Evolutionary conservation across 2,329 filamentous ascomycete species (phyloP).

Genomic region (Endoconidiophora polonica): DNA sequence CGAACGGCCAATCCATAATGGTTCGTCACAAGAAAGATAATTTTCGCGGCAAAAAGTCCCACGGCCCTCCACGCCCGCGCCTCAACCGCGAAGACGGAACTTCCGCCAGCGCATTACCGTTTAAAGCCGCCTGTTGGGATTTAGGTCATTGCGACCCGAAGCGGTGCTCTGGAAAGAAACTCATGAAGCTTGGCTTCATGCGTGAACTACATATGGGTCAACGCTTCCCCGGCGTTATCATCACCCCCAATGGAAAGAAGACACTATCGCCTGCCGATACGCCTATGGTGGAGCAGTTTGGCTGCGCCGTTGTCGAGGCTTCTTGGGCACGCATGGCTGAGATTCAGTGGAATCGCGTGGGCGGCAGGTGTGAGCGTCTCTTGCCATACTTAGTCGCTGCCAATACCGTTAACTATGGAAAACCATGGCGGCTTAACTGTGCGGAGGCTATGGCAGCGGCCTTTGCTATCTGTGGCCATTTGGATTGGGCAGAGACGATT

Average conservation of each 20-base stretch:
- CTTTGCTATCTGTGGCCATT: slow-evolving; percentile 81
- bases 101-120: slow-evolving; percentile 31
- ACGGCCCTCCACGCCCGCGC: slow-evolving; percentile 38
- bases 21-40: slow-evolving; percentile 93
- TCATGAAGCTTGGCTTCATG: slow-evolving; percentile 88
- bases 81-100: slow-evolving; percentile 29
- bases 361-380: slow-evolving; percentile 79
- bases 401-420: slow-evolving; percentile 94
- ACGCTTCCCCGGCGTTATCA: slow-evolving; percentile 79
- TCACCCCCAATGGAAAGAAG: slow-evolving; percentile 84
- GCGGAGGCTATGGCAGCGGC: slow-evolving; percentile 86
- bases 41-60: slow-evolving; percentile 57
- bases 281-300: slow-evolving; percentile 68
- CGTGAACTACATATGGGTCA: slow-evolving; percentile 82
- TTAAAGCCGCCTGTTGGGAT: slow-evolving; percentile 96
- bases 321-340: slow-evolving; percentile 89
- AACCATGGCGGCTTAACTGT: slow-evolving; percentile 88
- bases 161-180: slow-evolving; percentile 83
- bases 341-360: slow-evolving; percentile 79
- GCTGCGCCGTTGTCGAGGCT: slow-evolving; percentile 91
- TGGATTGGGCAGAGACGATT: slow-evolving; percentile 77
- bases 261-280: slow-evolving; percentile 70
- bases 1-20: slow-evolving; percentile 33
- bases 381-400: slow-evolving; percentile 91
- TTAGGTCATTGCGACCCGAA: slow-evolving; percentile 95